Percentiles rank a stretch among this genome's conserved stretches.
phyloP scores from a whole-genome alignment of 108 stramenopile species.

The Heterococcus sp. region DNA sequence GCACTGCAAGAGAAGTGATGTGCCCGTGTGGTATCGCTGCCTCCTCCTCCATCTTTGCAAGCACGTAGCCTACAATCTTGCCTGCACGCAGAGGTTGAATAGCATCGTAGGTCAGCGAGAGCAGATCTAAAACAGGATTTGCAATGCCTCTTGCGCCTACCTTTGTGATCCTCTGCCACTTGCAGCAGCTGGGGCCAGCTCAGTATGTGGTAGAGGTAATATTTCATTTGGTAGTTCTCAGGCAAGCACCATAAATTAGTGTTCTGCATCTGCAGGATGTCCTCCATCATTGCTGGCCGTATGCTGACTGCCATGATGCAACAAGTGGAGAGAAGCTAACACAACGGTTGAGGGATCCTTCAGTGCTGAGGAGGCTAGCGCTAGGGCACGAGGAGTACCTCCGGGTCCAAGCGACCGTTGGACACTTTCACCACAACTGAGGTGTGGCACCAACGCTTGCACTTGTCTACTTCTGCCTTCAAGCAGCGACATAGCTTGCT shows the following conservation, averaged over 20 bases:
- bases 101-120: no score
- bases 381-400: no score
- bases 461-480: no score
- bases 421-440: no score
- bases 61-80: conserved; percentile 93
- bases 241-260: conserved; percentile 98
- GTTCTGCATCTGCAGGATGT: conserved; percentile 92
- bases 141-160: conserved; percentile 7
- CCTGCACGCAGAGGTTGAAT: conserved; percentile 2
- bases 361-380: no score
- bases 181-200: conserved; percentile 96
- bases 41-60: conserved; percentile 92
- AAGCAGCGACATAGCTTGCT: no score
- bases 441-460: no score
- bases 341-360: no score
- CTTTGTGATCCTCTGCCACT: conserved; percentile 65
- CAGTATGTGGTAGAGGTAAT: conserved; percentile 95
- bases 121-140: no score
- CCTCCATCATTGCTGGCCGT: conserved; percentile 52
- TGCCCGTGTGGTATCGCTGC: conserved; percentile 73
- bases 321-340: no score
- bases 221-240: conserved; percentile 98
- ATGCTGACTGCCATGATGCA: conserved; percentile 41
- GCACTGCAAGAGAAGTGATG: conserved; percentile 94
- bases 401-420: no score